Evolutionary conservation across 202 grass and related monocot genomes (phyloP), one percentile per base, ranked within the genome.

Genomic region (Elaeis oleifera): DNA sequence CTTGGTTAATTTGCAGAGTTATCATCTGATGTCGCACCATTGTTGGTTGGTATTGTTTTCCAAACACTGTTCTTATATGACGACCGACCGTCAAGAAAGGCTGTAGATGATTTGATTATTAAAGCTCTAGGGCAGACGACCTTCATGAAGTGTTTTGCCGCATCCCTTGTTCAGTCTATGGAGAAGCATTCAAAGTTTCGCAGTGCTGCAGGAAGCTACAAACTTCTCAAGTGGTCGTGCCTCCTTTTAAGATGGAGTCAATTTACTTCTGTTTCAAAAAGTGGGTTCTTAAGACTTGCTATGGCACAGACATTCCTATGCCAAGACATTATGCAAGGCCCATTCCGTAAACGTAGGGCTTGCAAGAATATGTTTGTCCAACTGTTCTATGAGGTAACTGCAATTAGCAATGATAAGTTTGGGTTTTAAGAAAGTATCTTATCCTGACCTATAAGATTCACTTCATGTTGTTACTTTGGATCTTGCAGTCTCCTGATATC

Each of bases 151-250:
- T 67, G 76, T 6, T 89, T 91, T 74, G 92, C 88, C 25, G 64
- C 77, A 20, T 36, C 75, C 25, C 84, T 97, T 61, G 76, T 97
- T 68, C 92, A 91, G 76, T 83, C 71, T 50, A 91, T 91, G 88
- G 92, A 97, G 76, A 91, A 74, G 76, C 78, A 83, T 58, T 69
- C 82, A 50, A 97, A 91, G 77, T 79, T 72, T 70, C 79, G 79
- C 56, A 86, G 75, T 62, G 76, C 84, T 64, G 73, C 83, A 63
- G 85, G 62, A 63, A 79, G 79, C 54, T 97, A 83, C 71, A 97
- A 81, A 71, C 92, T 91, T 83, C 84, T 97, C 32, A 83, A 78
- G 67, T 97, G 92, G 92, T 97, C 92, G 16, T 76, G 78, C 56
- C 76, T 81, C 71, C 87, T 97, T 88, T 31, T 97, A 51, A 97